phyloP scores from a whole-genome alignment of 371 early-diverging fungal genomes.

The Catenaria anguillulae region DNA sequence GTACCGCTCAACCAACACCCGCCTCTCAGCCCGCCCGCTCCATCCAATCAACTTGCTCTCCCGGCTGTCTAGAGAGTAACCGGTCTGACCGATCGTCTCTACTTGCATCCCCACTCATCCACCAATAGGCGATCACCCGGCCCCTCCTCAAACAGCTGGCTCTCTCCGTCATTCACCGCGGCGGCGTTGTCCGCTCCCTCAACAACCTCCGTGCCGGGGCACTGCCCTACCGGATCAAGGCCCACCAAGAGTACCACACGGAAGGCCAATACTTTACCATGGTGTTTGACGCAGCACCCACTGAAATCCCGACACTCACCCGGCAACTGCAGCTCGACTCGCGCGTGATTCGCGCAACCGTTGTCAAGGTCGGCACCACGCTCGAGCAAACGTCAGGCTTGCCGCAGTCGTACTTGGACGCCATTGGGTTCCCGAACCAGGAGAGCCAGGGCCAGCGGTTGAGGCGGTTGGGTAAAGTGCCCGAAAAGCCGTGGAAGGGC shows the following conservation, averaged over 20 bases:
- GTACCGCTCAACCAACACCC: constrained; percentile 36
- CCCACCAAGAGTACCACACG: constrained; percentile 45
- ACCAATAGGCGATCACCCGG: constrained; percentile 35
- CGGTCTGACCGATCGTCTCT: background rate
- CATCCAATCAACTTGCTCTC: background rate
- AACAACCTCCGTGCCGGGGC: constrained; percentile 44
- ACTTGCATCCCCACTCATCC: background rate
- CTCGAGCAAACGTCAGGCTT: constrained; percentile 12
- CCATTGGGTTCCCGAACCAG: background rate
- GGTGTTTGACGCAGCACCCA: constrained; percentile 62
- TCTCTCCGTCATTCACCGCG: constrained; percentile 46
- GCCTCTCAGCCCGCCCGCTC: background rate
- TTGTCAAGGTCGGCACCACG: constrained; percentile 55
- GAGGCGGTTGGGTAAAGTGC: background rate
- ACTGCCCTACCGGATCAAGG: constrained; percentile 47
- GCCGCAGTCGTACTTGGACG: background rate
- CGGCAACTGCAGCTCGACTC: constrained; percentile 51
- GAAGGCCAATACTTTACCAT: constrained; percentile 57
- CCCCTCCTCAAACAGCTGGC: constrained; percentile 51
- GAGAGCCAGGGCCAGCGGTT: background rate
- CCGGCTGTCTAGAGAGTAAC: no score
- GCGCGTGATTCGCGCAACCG: constrained; percentile 56
- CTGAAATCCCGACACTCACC: constrained; percentile 37
- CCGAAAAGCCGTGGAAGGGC: background rate
- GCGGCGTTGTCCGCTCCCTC: constrained; percentile 64